Conservation (phyloP, 352 stramenopile genomes). For the Globisporangium rhizosaccharum region DNA sequence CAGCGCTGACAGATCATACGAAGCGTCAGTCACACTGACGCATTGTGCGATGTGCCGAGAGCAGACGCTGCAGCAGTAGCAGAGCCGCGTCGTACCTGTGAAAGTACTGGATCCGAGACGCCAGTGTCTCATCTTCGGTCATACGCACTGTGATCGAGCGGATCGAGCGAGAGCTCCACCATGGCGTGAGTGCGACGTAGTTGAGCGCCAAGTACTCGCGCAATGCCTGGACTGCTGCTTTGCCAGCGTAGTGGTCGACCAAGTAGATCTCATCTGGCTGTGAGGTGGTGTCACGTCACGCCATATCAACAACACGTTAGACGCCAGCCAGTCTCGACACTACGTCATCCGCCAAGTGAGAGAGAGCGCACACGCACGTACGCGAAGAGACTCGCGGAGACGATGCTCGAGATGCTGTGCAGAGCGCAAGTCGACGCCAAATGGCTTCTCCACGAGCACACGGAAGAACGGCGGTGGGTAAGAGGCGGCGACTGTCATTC, state of each 20-base stretch:
- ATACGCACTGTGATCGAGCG: constrained; percentile 41
- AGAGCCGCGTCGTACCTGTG: constrained; percentile 28
- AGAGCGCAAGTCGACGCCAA: constrained; percentile 52
- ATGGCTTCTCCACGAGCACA: constrained; percentile 80
- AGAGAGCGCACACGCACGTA: constrained; percentile 9
- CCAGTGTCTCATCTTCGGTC: constrained; percentile 59
- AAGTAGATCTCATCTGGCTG: constrained; percentile 70
- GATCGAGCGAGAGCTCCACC: constrained; percentile 28
- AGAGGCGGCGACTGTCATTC: background rate
- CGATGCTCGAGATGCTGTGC: constrained; percentile 33
- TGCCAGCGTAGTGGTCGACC: constrained; percentile 87
- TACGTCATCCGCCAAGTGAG: background rate
- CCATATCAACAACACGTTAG: no score
- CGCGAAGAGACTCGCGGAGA: constrained; percentile 32
- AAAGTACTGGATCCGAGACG: constrained; percentile 62
- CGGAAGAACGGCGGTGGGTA: constrained; percentile 34
- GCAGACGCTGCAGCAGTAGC: no score
- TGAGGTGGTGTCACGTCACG: background rate
- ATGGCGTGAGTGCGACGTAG: constrained; percentile 16
- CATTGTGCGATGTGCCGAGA: no score
- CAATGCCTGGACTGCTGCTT: constrained; percentile 54
- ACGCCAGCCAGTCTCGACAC: background rate
- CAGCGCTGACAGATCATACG: constrained; percentile 21
- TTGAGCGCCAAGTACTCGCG: constrained; percentile 50
- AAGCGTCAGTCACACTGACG: background rate